Evolutionary conservation across 108 stramenopile genomes (phyloP).

Genomic region (Chaetoceros muelleri): DNA sequence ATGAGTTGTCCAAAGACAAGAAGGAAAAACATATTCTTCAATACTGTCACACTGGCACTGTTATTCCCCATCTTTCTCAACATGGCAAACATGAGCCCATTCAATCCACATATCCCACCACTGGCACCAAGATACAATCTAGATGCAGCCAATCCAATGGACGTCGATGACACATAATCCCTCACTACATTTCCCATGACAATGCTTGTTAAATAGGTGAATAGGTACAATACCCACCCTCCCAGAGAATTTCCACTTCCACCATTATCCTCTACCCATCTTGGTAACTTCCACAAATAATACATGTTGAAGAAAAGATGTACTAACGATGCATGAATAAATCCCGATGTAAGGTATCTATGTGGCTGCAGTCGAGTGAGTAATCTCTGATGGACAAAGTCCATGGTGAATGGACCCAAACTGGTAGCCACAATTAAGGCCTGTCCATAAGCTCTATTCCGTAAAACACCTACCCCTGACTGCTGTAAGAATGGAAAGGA

Average conservation of each 20-base stretch:
- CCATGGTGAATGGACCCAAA: conserved; percentile 38
- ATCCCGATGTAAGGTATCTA: conserved; percentile 63
- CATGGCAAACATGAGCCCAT: conserved; percentile 56
- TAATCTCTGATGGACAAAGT: conserved; percentile 38
- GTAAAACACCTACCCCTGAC: conserved; percentile 10
- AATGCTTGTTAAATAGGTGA: conserved; percentile 47
- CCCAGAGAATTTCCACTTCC: conserved; percentile 27
- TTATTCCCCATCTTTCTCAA: conserved; percentile 49
- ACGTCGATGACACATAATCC: background rate
- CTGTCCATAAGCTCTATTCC: conserved; percentile 1
- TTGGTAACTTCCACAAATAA: conserved; percentile 33
- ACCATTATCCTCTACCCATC: conserved; percentile 49
- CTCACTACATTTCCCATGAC: conserved; percentile 39
- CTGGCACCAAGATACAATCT: conserved; percentile 44
- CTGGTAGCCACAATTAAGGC: conserved; percentile 15
- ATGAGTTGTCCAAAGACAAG: conserved; percentile 33
- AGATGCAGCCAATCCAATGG: background rate
- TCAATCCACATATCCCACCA: conserved; percentile 68
- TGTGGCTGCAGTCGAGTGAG: conserved; percentile 41
- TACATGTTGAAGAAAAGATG: conserved; percentile 55
- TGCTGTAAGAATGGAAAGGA: conserved; percentile 13
- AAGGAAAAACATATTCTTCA: conserved; percentile 44
- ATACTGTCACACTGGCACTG: conserved; percentile 23
- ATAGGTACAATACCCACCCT: conserved; percentile 41
- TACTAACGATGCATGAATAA: conserved; percentile 53